These are phyloP conservation scores for Arctium minus DNA, from an alignment of 129 eudicot species.

Conservation along the genomic window DNA sequence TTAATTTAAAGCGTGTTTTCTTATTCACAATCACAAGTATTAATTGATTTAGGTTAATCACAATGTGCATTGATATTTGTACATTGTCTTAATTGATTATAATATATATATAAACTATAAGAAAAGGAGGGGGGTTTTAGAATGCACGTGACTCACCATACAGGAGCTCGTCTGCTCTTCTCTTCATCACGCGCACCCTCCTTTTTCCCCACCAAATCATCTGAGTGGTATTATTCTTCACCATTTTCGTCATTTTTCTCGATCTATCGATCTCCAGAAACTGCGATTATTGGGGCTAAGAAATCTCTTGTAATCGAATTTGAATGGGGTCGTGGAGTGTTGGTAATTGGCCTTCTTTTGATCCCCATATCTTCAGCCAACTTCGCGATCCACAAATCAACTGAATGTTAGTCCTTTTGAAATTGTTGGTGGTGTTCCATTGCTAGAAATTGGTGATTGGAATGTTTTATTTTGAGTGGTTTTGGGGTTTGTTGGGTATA, in stretches of 20 bases:
- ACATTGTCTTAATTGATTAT: no score
- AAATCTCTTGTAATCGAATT: neutral
- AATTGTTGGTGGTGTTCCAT: neutral
- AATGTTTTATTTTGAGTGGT: neutral
- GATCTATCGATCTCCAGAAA: neutral
- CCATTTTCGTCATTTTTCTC: neutral
- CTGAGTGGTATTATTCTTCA: no score
- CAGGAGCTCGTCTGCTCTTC: no score
- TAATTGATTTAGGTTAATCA: no score
- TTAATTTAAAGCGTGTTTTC: no score
- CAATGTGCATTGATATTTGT: no score
- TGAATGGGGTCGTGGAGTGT: conserved; percentile 56
- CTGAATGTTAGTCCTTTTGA: neutral
- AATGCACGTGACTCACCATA: no score
- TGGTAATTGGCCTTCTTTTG: conserved; percentile 64
- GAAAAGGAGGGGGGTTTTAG: no score
- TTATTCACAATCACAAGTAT: no score
- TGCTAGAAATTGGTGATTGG: neutral
- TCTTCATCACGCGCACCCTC: no score
- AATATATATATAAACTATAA: no score
- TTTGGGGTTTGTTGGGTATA: conserved; percentile 9
- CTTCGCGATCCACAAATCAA: conserved; percentile 47
- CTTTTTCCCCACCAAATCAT: no score
- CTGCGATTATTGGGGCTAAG: conserved; percentile 23
- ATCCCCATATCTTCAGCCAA: conserved; percentile 80